phyloP scores from a whole-genome alignment of 2,329 filamentous ascomycete species.

The Trichophyton benhamiae region DNA sequence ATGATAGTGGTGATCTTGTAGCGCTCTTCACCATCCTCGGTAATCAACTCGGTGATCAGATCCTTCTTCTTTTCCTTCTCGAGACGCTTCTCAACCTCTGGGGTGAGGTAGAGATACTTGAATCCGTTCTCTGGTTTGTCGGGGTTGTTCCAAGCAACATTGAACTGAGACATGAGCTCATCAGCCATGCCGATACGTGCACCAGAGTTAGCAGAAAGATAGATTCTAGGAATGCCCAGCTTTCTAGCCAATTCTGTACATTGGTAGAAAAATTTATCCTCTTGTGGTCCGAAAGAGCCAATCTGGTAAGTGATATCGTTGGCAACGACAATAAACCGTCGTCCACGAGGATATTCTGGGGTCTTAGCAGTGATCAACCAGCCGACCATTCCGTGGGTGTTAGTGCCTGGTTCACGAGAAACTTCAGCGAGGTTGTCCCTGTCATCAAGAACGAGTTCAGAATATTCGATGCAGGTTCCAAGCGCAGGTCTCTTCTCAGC shows the following conservation, averaged over 20 bases:
- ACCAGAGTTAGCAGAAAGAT: constrained; percentile 97
- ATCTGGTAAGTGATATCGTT: constrained; percentile 99
- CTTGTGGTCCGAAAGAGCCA: constrained; percentile 88
- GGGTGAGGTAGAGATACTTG: constrained; percentile 90
- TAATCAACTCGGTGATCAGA: constrained; percentile 78
- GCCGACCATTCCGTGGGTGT: constrained; percentile 95
- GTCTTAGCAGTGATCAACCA: constrained; percentile 94
- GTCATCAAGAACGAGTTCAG: constrained; percentile 89
- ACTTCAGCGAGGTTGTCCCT: constrained; percentile 85
- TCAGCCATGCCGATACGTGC: constrained; percentile 93
- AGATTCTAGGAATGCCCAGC: constrained; percentile 90
- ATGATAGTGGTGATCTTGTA: constrained; percentile 91
- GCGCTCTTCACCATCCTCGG: constrained; percentile 75
- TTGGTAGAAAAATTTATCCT: constrained; percentile 98
- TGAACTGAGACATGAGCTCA: constrained; percentile 94
- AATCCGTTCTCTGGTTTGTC: constrained; percentile 75
- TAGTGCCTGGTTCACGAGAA: constrained; percentile 85
- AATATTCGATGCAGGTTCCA: constrained; percentile 88
- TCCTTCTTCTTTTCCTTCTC: constrained; percentile 61
- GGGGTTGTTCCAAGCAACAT: constrained; percentile 86
- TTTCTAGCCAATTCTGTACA: constrained; percentile 92
- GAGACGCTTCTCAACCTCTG: constrained; percentile 74
- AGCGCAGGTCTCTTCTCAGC: constrained; percentile 68
- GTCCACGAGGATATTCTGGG: constrained; percentile 84
- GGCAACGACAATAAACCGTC: constrained; percentile 89